A percentile compares a stretch with the other conserved stretches of the same genome.
Evolutionary conservation across 768 basidiomycete genomes (phyloP).

Genomic region (Tubosaeta sp.): DNA sequence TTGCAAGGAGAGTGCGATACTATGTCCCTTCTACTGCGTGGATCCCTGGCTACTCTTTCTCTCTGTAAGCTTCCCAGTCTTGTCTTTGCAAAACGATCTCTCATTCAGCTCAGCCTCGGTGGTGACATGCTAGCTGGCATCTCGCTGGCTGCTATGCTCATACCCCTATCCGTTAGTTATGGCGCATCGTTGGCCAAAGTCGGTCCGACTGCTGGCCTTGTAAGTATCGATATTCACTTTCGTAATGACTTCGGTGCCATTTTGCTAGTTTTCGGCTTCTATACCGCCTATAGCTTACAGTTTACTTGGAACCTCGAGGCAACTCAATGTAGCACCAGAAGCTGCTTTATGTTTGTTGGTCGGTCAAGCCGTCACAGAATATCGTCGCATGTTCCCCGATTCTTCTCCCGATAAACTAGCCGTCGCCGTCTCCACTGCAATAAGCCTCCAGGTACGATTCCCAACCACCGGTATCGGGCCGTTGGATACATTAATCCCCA

Average conservation of each 20-base stretch:
- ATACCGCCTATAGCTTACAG: slow-evolving; percentile 88
- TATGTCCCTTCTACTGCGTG: slow-evolving; percentile 75
- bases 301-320: slow-evolving; percentile 80
- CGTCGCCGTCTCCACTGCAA: slow-evolving; percentile 70
- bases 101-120: slow-evolving; percentile 38
- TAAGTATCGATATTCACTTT: slow-evolving; percentile 33
- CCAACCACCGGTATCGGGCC: not conserved
- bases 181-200: slow-evolving; percentile 84
- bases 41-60: slow-evolving; percentile 73
- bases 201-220: slow-evolving; percentile 80
- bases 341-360: slow-evolving; percentile 83
- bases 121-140: slow-evolving; percentile 82
- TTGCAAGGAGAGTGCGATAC: slow-evolving; percentile 56
- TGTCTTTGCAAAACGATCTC: not conserved
- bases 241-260: not conserved
- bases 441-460: slow-evolving; percentile 69
- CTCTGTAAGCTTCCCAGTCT: slow-evolving; percentile 45
- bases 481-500: slow-evolving; percentile 21
- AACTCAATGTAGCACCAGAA: slow-evolving; percentile 83
- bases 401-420: slow-evolving; percentile 46
- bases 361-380: slow-evolving; percentile 78
- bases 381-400: slow-evolving; percentile 46
- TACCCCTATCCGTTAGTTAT: slow-evolving; percentile 88
- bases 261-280: slow-evolving; percentile 68
- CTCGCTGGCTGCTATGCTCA: slow-evolving; percentile 80